Conservation (phyloP, 495 filamentous ascomycete species). For the Terfezia claveryi region DNA sequence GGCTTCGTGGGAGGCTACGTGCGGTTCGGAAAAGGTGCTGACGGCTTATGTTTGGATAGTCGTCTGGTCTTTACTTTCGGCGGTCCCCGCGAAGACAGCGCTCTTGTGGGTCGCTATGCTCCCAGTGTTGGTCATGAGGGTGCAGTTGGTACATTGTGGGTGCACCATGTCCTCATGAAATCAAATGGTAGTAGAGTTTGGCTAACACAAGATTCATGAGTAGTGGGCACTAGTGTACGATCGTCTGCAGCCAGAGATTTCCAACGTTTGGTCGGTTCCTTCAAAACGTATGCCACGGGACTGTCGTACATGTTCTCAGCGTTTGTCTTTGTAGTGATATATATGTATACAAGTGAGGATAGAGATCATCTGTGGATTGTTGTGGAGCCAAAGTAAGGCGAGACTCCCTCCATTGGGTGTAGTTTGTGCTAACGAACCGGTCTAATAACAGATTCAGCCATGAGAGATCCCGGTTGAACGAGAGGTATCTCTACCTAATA, state of each 20-base stretch:
- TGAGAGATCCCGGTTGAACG: conserved; percentile 66
- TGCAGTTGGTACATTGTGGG: conserved; percentile 56
- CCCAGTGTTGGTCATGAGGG: conserved; percentile 48
- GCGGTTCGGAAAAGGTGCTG: too few relatives aligned
- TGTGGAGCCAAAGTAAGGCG: conserved; percentile 35
- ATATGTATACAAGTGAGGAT: conserved; percentile 51
- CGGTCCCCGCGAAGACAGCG: conserved; percentile 47
- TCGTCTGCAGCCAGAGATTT: conserved; percentile 43
- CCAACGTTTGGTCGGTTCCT: conserved; percentile 28
- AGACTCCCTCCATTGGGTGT: too few relatives aligned
- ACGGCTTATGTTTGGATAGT: conserved; percentile 26
- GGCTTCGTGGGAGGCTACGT: too few relatives aligned
- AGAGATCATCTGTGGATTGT: conserved; percentile 47
- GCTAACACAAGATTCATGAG: background rate
- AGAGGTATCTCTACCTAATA: conserved; percentile 62
- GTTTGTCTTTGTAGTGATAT: conserved; percentile 60
- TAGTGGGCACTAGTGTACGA: conserved; percentile 44
- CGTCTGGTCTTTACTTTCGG: conserved; percentile 71
- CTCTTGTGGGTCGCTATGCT: conserved; percentile 56
- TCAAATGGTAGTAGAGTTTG: background rate
- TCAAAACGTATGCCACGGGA: conserved; percentile 42
- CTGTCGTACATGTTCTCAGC: conserved; percentile 57
- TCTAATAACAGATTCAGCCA: conserved; percentile 21
- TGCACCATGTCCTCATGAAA: background rate
- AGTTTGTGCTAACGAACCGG: conserved; percentile 1